Percentiles rank a stretch among this genome's conserved stretches.
These are phyloP conservation scores for Sphaerosporella brunnea DNA, from an alignment of 495 filamentous ascomycete genomes.

Conservation along the genomic window DNA sequence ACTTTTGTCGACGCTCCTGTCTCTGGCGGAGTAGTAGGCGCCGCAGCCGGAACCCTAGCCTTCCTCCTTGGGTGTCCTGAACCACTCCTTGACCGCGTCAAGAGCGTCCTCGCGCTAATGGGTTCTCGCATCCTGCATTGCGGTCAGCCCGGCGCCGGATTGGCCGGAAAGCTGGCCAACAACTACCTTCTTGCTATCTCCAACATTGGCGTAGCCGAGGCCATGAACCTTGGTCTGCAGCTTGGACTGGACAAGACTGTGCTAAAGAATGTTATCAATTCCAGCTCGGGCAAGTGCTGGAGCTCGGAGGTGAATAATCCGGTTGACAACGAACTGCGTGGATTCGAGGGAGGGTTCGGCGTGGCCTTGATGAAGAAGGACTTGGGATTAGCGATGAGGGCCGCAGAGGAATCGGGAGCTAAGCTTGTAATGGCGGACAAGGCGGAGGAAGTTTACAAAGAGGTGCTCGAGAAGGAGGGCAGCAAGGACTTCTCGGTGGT, in stretches of 20 bases:
- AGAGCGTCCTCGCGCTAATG: constrained; percentile 53
- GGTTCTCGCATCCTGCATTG: constrained; percentile 66
- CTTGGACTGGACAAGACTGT: constrained; percentile 69
- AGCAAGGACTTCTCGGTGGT: constrained; percentile 68
- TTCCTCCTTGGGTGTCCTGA: constrained; percentile 71
- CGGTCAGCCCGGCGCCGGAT: constrained; percentile 59
- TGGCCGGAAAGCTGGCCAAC: constrained; percentile 78
- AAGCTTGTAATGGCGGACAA: constrained; percentile 45
- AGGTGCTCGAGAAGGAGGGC: constrained; percentile 37
- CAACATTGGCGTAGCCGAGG: constrained; percentile 83
- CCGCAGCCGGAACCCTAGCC: constrained; percentile 52
- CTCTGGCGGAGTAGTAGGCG: constrained; percentile 74
- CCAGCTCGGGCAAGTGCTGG: constrained; percentile 77
- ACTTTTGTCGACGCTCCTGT: constrained; percentile 66
- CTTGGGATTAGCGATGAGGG: constrained; percentile 50
- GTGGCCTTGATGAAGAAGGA: constrained; percentile 76
- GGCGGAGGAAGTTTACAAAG: constrained; percentile 51
- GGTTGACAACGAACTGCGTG: constrained; percentile 60
- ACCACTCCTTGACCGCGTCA: constrained; percentile 40
- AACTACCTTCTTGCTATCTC: constrained; percentile 85
- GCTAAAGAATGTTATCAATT: constrained; percentile 64
- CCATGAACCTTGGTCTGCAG: constrained; percentile 75
- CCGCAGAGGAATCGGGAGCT: constrained; percentile 49
- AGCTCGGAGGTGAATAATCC: constrained; percentile 86
- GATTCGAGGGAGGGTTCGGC: constrained; percentile 69